Evolutionary conservation across 2,329 filamentous ascomycete genomes (phyloP).

Genomic region (Aspergillus sp.): DNA sequence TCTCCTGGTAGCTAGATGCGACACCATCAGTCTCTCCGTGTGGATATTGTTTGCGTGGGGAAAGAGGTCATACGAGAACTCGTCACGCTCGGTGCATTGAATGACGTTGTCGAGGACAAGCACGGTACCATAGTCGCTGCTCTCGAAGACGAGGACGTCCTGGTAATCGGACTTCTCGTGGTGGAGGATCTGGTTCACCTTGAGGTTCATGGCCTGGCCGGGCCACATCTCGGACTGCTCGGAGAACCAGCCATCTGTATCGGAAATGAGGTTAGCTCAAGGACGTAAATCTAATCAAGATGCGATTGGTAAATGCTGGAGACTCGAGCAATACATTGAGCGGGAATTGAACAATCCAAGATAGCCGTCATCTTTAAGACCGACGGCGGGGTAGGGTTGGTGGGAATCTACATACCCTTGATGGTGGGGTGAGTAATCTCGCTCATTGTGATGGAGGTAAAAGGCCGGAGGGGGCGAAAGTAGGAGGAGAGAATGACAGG

Average conservation of each 20-base stretch:
- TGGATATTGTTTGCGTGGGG: not conserved
- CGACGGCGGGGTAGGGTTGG: constrained; percentile 20
- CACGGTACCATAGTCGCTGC: constrained; percentile 92
- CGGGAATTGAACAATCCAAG: constrained; percentile 2
- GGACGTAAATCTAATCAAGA: not conserved
- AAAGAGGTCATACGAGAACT: constrained; percentile 72
- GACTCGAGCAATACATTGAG: not conserved
- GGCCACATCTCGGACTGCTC: constrained; percentile 99
- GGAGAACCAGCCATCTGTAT: constrained; percentile 97
- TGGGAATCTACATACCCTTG: constrained; percentile 57
- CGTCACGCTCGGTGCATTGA: constrained; percentile 96
- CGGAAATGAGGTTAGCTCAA: constrained; percentile 12
- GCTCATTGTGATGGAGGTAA: constrained; percentile 55
- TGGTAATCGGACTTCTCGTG: constrained; percentile 99
- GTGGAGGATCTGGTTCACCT: constrained; percentile 96
- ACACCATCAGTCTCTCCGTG: not conserved
- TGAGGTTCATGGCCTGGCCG: constrained; percentile 97
- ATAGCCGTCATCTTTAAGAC: not conserved
- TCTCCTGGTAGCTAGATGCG: constrained; percentile 79
- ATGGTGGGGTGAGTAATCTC: constrained; percentile 75
- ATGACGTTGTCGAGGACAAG: constrained; percentile 98
- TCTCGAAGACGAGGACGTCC: constrained; percentile 98
- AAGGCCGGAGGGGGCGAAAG: constrained; percentile 16
- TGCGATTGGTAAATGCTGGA: not conserved
- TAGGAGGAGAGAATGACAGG: constrained; percentile 16